These are phyloP conservation scores for Ophiostoma sp. DNA, from an alignment of 2,329 filamentous ascomycete genomes.

Conservation along the genomic window DNA sequence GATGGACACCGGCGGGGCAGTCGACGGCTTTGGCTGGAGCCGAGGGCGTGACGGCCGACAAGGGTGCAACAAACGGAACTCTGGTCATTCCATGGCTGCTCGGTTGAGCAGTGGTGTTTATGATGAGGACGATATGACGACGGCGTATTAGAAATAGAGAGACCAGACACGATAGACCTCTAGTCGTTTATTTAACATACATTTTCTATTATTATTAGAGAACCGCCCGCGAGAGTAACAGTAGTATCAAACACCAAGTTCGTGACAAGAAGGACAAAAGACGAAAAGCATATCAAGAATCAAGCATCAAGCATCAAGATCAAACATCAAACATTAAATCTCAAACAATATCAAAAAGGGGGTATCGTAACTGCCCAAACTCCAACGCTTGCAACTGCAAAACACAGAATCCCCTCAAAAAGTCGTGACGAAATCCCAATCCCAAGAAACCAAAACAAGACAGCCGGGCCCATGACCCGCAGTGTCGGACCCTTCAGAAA, in stretches of 20 bases:
- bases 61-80: background rate
- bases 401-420: background rate
- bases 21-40: constrained; percentile 38
- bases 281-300: background rate
- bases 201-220: too few relatives aligned
- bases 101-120: too few relatives aligned
- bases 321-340: background rate
- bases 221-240: too few relatives aligned
- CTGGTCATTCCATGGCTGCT: constrained; percentile 22
- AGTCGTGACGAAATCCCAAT: background rate
- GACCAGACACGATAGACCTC: too few relatives aligned
- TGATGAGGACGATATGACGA: too few relatives aligned
- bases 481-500: background rate
- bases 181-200: too few relatives aligned
- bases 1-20: constrained; percentile 51
- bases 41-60: constrained; percentile 13
- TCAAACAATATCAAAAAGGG: background rate
- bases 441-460: background rate
- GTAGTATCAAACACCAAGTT: too few relatives aligned
- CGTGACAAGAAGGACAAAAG: background rate
- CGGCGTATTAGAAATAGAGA: too few relatives aligned
- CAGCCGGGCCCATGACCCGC: background rate
- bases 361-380: background rate
- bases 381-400: background rate
- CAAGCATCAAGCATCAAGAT: background rate